Evolutionary conservation across 129 eudicot species (phyloP), one percentile per base, ranked within the genome.

Genomic region (sunflower (Helianthus annuus)): DNA sequence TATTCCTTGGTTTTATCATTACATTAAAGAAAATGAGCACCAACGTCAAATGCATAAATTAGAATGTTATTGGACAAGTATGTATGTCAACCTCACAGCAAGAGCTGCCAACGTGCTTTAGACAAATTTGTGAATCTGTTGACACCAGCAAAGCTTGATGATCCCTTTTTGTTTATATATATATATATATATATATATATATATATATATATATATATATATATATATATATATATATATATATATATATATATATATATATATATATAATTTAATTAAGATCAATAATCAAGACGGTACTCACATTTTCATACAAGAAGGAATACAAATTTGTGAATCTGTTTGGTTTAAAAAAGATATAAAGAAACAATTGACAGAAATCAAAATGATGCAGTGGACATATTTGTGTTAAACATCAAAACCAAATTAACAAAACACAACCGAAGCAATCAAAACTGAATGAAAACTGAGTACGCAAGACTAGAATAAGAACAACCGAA

Each of bases 101-200:
- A 11, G 70, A 62, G 63, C n/a, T 16, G 77, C 10, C 7, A 61
- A n/a, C 5, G 45, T 40, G 7, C 45, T 5, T 13, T 6, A 76
- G 81, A 77, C 81, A 60, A 61, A 69, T 17, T 13, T 49, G 16
- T 69, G 81, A 69, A 77, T 77, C 69, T 60, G 29, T 61, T 60
- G 70, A 77, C 22, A 52, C 34, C 44, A 32, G 39, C 45, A 10
- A 22, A 70, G 55, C 65, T 42, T 69, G 56, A 69, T 77, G 76
- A 77, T 24, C 34, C 54, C 80, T 1, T 44, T 10, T 22, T n/a
- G n/a, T 24, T 40, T n/a, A 29, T 24, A 11, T 58, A 48, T 29
- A 27, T 19, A 19, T 19, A 19, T n/a, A 29, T 24, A 11, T 58
- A 48, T 29, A 27, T 19, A 19, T 19, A 19, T n/a, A 29, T 24